phyloP scores from a whole-genome alignment of 169 alveolate genomes.

The Condylostoma magnum region DNA sequence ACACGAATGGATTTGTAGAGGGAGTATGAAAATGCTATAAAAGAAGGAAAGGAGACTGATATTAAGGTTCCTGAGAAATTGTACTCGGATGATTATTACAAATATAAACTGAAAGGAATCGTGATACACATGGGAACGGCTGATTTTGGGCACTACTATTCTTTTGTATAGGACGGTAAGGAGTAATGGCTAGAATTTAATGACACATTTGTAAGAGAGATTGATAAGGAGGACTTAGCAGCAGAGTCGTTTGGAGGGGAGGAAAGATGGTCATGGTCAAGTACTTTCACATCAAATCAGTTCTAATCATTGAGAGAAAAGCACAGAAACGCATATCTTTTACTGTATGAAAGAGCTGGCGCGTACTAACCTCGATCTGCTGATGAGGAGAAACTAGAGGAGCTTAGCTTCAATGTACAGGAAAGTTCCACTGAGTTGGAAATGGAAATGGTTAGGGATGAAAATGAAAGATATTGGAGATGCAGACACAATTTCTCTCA shows the following conservation, averaged over 20 bases:
- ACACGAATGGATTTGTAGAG: conserved; percentile 28
- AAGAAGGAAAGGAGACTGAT: conserved; percentile 9
- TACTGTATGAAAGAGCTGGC: conserved; percentile 61
- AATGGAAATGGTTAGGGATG: conserved; percentile 16
- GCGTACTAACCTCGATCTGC: background rate
- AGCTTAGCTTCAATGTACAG: background rate
- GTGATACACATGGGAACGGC: conserved; percentile 77
- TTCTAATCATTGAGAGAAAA: conserved; percentile 7
- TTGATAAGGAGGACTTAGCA: conserved; percentile 56
- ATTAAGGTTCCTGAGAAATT: conserved; percentile 3
- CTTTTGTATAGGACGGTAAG: conserved; percentile 58
- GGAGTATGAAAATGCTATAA: conserved; percentile 8
- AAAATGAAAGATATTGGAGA: conserved; percentile 30
- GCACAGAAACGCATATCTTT: conserved; percentile 68
- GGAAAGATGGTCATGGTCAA: conserved; percentile 1
- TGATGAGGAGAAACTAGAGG: conserved; percentile 3
- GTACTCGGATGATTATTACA: conserved; percentile 59
- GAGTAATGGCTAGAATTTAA: conserved; percentile 81
- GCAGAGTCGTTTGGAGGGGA: conserved; percentile 86
- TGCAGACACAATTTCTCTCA: background rate
- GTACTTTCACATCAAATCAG: conserved; percentile 40
- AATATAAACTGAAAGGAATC: conserved; percentile 70
- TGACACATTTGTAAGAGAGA: conserved; percentile 69
- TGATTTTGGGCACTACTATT: conserved; percentile 84
- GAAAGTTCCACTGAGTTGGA: background rate